Evolutionary conservation across 371 early-diverging fungal species (phyloP).

Genomic region (Syncephalastrum sp.): DNA sequence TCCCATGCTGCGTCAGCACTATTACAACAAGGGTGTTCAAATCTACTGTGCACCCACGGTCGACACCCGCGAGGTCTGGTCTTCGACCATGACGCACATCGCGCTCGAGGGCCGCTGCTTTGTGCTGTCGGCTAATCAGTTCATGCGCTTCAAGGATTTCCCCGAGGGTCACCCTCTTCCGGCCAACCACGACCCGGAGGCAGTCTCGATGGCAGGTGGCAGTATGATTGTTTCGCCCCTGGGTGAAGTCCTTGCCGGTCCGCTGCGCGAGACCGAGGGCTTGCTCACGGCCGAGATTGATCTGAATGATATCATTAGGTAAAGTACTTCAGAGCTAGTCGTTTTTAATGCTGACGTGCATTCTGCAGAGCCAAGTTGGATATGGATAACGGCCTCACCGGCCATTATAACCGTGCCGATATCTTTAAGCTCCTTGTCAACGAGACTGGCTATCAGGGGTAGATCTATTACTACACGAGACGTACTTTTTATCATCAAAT

Average conservation of each 20-base stretch:
- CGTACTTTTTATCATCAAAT: no score
- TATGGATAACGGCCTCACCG: constrained; percentile 14
- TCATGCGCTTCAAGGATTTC: constrained; percentile 16
- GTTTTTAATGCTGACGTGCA: neutral
- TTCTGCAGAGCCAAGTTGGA: constrained; percentile 13
- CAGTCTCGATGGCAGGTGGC: constrained; percentile 14
- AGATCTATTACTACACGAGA: no score
- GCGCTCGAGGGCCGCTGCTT: constrained; percentile 26
- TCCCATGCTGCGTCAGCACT: constrained; percentile 18
- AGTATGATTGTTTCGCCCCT: constrained; percentile 20
- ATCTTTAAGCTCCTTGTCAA: constrained; percentile 19
- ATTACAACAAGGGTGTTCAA: constrained; percentile 17
- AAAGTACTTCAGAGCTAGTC: neutral
- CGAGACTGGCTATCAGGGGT: neutral
- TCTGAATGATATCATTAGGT: constrained; percentile 17
- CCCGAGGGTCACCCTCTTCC: constrained; percentile 16
- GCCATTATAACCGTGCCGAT: constrained; percentile 24
- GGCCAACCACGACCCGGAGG: constrained; percentile 5
- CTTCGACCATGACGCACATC: constrained; percentile 20
- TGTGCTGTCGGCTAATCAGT: constrained; percentile 20
- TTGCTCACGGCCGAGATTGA: constrained; percentile 23
- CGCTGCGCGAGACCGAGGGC: constrained; percentile 19
- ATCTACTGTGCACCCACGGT: constrained; percentile 27
- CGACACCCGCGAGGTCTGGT: constrained; percentile 17
- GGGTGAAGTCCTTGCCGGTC: constrained; percentile 22